Percentiles rank a stretch among this genome's conserved stretches.
Conservation (phyloP, 2,329 filamentous ascomycete genomes). For the Aspergillus tubingensis region DNA sequence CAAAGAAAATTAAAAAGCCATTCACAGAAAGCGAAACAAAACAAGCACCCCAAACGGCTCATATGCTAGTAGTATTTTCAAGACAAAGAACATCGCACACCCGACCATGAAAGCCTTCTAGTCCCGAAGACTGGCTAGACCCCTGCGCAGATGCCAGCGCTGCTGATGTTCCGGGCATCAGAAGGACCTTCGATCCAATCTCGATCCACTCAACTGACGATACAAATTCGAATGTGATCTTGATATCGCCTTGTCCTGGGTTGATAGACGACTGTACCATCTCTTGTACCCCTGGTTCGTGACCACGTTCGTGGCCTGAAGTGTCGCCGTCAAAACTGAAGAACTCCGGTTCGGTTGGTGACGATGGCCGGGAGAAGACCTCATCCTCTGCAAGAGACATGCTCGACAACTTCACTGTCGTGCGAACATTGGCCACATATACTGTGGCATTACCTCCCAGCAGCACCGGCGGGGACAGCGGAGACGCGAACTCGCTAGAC, state of each 20-base stretch:
- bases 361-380: slow-evolving; percentile 27
- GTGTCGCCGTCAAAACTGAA: slow-evolving; percentile 47
- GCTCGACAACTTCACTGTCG: slow-evolving; percentile 72
- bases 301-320: slow-evolving; percentile 16
- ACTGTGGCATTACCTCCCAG: slow-evolving; percentile 62
- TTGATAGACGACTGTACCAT: slow-evolving; percentile 27
- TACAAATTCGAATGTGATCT: slow-evolving; percentile 59
- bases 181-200: slow-evolving; percentile 57
- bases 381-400: slow-evolving; percentile 46
- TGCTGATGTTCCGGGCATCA: slow-evolving; percentile 59
- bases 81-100: slow-evolving; percentile 37
- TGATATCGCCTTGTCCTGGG: slow-evolving; percentile 35
- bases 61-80: slow-evolving; percentile 46
- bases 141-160: slow-evolving; percentile 51
- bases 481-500: slow-evolving; percentile 54
- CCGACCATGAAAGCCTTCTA: slow-evolving; percentile 63
- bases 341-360: slow-evolving; percentile 42
- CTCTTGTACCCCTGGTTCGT: slow-evolving; percentile 30
- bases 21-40: not conserved
- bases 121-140: slow-evolving; percentile 52
- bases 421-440: slow-evolving; percentile 84
- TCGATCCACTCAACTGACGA: slow-evolving; percentile 60
- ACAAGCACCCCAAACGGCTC: not conserved
- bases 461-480: slow-evolving; percentile 57
- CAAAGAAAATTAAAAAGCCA: too few relatives aligned